Conservation (phyloP, 2,329 filamentous ascomycete genomes). For the Chaetomiaceae sp. region DNA sequence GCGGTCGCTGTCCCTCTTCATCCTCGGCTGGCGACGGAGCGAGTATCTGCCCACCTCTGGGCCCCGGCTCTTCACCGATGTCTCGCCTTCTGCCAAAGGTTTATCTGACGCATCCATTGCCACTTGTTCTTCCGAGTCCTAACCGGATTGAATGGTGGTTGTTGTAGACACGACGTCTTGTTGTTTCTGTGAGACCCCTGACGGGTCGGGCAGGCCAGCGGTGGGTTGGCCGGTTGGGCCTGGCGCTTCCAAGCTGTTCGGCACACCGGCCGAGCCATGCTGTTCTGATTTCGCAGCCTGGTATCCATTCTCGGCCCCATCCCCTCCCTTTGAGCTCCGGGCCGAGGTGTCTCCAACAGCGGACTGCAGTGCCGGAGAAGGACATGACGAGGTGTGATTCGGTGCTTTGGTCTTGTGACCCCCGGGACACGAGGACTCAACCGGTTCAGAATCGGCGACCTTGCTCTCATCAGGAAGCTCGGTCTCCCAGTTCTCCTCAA, state of each 20-base stretch:
- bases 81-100: neutral
- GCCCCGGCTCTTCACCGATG: neutral
- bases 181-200: neutral
- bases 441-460: slow-evolving; percentile 2
- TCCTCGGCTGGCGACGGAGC: neutral
- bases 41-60: neutral
- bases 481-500: slow-evolving; percentile 45
- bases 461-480: slow-evolving; percentile 35
- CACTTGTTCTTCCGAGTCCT: neutral
- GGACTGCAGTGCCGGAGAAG: too few relatives aligned
- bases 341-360: too few relatives aligned
- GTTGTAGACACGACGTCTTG: neutral
- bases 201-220: neutral
- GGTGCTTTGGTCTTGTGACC: neutral
- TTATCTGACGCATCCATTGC: neutral
- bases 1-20: neutral
- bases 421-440: neutral
- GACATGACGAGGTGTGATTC: too few relatives aligned
- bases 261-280: too few relatives aligned
- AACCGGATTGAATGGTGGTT: neutral
- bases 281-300: too few relatives aligned
- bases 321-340: too few relatives aligned
- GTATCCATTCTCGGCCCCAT: too few relatives aligned
- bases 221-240: neutral
- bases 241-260: neutral